Conservation (phyloP, 108 stramenopile genomes). For the Aurantiochytrium sp. region DNA sequence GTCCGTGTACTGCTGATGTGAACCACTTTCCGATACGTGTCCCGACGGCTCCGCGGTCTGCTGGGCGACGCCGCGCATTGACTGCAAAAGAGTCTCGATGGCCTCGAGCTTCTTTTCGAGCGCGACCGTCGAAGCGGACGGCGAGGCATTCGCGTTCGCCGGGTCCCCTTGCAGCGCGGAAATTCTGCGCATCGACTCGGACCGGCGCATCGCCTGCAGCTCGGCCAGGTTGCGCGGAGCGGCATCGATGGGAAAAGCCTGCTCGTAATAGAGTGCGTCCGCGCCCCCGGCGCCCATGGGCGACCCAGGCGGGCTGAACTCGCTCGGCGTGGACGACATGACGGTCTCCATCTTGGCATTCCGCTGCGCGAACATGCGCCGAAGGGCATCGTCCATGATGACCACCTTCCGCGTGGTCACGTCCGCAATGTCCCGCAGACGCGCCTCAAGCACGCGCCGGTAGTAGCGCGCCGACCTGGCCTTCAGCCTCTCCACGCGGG, state of each 20-base stretch:
- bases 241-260: background rate
- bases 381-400: background rate
- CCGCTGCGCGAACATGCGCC: background rate
- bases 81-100: background rate
- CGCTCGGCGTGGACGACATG: background rate
- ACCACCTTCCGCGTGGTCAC: background rate
- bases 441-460: background rate
- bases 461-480: background rate
- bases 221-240: background rate
- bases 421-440: conserved; percentile 10
- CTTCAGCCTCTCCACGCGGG: background rate
- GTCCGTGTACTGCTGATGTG: background rate
- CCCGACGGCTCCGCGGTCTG: no score
- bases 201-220: background rate
- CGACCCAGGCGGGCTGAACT: background rate
- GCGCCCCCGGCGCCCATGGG: background rate
- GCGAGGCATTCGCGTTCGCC: background rate
- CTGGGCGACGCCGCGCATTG: background rate
- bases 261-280: background rate
- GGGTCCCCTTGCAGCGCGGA: background rate
- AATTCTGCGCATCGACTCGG: background rate
- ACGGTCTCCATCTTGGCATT: background rate
- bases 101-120: background rate
- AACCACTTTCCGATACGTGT: no score
- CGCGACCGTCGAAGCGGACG: background rate